Base-by-base conservation (phyloP, 176 grass and related monocot species). In the Rhynchospora pubera region DNA sequence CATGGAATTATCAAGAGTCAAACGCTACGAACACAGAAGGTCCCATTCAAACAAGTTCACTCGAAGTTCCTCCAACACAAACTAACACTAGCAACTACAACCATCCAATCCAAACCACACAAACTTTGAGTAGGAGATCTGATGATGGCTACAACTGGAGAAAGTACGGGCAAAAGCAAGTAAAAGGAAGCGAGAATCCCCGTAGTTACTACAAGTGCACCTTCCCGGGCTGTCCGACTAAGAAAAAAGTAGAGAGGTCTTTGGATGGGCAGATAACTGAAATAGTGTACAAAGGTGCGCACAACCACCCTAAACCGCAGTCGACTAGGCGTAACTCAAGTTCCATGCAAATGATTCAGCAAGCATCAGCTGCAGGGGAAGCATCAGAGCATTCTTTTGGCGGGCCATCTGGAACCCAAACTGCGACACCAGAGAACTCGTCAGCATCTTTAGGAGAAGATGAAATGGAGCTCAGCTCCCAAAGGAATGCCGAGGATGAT, bases 201-300 rank as follows among this genome's bases (percentile, higher is more conserved):
- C 94, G 94, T 57, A 97, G 94, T 86, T 97, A 97, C 85, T 97
- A 92, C 94, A 97, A 97, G 90, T 97, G 94, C 86, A 92, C 94
- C 23, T 94, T 85, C 80, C 90, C 94, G 24, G 80, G 45, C 89
- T 97, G 94, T 88, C 90, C 92, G 6, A 97, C 94, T 42, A 97
- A 97, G 91, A 97, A 97, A 90, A 97, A 97, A 84, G 92, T 97
- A 62, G 94, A 97, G 90, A 84, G 78, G 11, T 97, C 94, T 12
- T 74, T 88, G 21, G 94, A 97, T 44, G 94, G 94, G 46, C 94
- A 97, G 88, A 91, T 97, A 83, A 97, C 94, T 6, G 92, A 97
- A 86, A 97, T 97, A 77, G 92, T 97, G 52, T 97, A 97, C 85
- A 94, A 94, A 84, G 94, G 94, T 79, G 76, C 94, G 7, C 94